Evolutionary conservation across 2,329 filamentous ascomycete species (phyloP).

Genomic region (Fusarium pilosicola): DNA sequence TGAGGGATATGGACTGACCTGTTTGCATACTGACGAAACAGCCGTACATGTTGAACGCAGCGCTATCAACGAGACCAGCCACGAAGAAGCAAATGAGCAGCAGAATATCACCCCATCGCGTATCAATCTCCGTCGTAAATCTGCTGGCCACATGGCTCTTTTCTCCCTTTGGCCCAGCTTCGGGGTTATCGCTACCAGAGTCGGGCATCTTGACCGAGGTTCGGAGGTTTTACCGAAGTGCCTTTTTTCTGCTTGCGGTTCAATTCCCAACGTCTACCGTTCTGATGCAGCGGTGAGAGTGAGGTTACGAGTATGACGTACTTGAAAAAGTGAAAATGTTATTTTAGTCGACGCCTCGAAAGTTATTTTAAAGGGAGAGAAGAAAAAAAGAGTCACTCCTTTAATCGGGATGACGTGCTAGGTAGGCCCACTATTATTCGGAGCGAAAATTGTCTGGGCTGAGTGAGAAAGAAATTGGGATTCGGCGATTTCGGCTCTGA

Average conservation of each 20-base stretch:
- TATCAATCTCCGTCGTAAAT: conserved; percentile 34
- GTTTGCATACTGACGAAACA: conserved; percentile 47
- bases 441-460: background rate
- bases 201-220: conserved; percentile 23
- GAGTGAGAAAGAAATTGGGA: background rate
- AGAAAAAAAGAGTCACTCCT: conserved; percentile 11
- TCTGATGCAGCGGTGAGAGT: background rate
- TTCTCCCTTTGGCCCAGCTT: conserved; percentile 22
- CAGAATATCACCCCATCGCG: conserved; percentile 40
- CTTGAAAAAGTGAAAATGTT: background rate
- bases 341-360: background rate
- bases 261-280: background rate
- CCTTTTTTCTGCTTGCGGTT: background rate
- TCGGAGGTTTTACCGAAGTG: background rate
- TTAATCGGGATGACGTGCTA: conserved; percentile 30
- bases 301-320: background rate
- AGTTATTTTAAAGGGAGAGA: conserved; percentile 1
- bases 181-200: conserved; percentile 28
- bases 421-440: background rate
- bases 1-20: conserved; percentile 19
- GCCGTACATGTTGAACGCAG: conserved; percentile 44
- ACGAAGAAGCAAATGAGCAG: conserved; percentile 41
- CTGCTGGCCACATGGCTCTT: conserved; percentile 6
- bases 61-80: conserved; percentile 43
- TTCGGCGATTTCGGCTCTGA: conserved; percentile 16